Percentiles rank a stretch among this genome's conserved stretches.
These are phyloP conservation scores for Heritiera fomes DNA, from an alignment of 345 rosid species.

Conservation along the genomic window DNA sequence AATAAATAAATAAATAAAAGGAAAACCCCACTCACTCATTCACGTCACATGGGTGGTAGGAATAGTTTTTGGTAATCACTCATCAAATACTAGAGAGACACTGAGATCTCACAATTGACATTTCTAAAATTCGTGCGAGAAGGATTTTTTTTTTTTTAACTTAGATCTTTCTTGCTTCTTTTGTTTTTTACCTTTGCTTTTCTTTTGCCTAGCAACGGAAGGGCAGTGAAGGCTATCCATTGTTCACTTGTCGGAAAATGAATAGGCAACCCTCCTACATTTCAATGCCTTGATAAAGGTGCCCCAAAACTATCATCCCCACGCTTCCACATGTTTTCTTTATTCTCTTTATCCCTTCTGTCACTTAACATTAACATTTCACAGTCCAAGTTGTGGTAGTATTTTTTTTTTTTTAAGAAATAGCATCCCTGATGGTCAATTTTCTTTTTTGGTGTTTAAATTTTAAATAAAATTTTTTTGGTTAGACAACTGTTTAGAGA, in stretches of 20 bases:
- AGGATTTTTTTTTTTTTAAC: background rate
- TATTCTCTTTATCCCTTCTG: background rate
- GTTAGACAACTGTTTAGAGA: too few species aligned
- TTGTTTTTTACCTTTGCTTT: constrained; percentile 1
- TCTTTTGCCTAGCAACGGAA: constrained; percentile 35
- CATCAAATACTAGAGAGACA: background rate
- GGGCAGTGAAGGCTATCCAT: constrained; percentile 39
- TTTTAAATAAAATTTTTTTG: too few species aligned
- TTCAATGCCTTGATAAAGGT: constrained; percentile 35
- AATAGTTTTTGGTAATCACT: constrained; percentile 1
- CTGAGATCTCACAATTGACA: background rate
- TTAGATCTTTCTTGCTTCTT: background rate
- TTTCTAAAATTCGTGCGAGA: background rate
- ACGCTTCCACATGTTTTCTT: background rate
- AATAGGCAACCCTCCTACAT: constrained; percentile 41
- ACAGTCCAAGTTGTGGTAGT: too few species aligned
- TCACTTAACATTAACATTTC: background rate
- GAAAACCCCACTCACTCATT: constrained; percentile 14
- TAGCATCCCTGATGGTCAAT: too few species aligned
- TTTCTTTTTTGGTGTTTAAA: too few species aligned
- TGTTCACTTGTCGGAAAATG: constrained; percentile 57
- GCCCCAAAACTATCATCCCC: constrained; percentile 16
- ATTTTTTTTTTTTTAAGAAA: too few species aligned
- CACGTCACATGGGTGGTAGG: constrained; percentile 7
- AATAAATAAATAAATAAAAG: background rate